Evolutionary conservation across 768 basidiomycete genomes (phyloP), one percentile per base, ranked within the genome.

Genomic region (Lactarius quietus): DNA sequence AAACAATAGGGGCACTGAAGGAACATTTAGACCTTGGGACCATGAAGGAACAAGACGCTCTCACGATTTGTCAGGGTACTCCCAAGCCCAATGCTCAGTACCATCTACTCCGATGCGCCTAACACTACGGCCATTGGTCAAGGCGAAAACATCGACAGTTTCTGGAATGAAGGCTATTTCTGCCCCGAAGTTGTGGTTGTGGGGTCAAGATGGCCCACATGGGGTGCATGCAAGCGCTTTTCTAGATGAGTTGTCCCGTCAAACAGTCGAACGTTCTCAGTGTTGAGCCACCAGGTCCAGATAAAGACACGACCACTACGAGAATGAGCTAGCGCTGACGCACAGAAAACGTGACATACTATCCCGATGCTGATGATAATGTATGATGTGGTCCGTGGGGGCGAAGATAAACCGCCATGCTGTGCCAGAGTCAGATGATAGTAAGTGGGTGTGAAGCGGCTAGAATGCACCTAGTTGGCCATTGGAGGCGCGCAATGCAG

Each of bases 351-450:
- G 35, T 15, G 36, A 78, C 86, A 57, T 68, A 93, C 92, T 75
- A 65, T 86, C 76, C 23, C 79, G 79, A 63, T 84, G 76, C 43
- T 78, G 80, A 70, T 84, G 83, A 73, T 88, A 93, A 20, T 80
- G 83, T 28, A 84, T 74, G 63, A 95, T 83, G 45, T 79, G 77
- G 70, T 97, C 94, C 33, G 82, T 80, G 3, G 81, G 71, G n/a
- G 89, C 87, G 69, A 87, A 88, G 62, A 89, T 75, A 75, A 90
- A 83, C 75, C 95, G 82, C 95, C 95, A 97, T 23, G 80, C 92
- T 93, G 62, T 51, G 41, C 53, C 26, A 33, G 57, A 56, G 59
- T 45, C 55, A 61, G 59, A 36, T 7, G 6, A 26, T 45, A 23
- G 41, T 14, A 1, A 4, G 3, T n/a, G 33, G 57, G 26, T 4